Conservation (phyloP, 2,329 filamentous ascomycete genomes). For the Penicillium decumbens region DNA sequence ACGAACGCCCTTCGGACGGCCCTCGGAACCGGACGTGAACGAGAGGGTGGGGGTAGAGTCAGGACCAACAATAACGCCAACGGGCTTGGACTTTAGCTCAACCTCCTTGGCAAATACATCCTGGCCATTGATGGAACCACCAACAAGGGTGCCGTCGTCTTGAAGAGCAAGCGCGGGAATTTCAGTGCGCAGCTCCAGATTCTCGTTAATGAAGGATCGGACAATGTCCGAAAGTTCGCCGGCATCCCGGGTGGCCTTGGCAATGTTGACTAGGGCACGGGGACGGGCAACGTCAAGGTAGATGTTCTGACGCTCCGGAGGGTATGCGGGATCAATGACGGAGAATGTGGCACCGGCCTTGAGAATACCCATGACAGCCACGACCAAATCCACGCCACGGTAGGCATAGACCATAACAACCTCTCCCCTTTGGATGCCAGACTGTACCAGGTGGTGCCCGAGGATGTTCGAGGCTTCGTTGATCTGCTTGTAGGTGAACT, state of each 20-base stretch:
- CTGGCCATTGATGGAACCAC: slow-evolving; percentile 60
- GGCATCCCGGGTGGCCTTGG: slow-evolving; percentile 64
- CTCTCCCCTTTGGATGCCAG: slow-evolving; percentile 71
- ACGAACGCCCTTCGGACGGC: slow-evolving; percentile 77
- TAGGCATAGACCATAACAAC: slow-evolving; percentile 92
- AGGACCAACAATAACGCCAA: slow-evolving; percentile 75
- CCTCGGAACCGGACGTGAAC: slow-evolving; percentile 70
- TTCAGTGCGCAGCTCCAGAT: slow-evolving; percentile 66
- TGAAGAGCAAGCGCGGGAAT: slow-evolving; percentile 68
- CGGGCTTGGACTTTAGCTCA: slow-evolving; percentile 52
- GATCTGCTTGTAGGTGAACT: slow-evolving; percentile 82
- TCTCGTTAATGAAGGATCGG: slow-evolving; percentile 64
- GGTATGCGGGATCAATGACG: slow-evolving; percentile 74
- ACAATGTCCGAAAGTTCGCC: slow-evolving; percentile 59
- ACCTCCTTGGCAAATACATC: slow-evolving; percentile 62
- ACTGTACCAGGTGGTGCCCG: slow-evolving; percentile 70
- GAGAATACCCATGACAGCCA: slow-evolving; percentile 73
- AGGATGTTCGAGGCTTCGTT: slow-evolving; percentile 76
- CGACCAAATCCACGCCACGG: slow-evolving; percentile 71
- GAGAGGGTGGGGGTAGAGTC: slow-evolving; percentile 74
- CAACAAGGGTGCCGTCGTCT: slow-evolving; percentile 67
- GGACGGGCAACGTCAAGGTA: slow-evolving; percentile 77
- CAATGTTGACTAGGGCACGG: slow-evolving; percentile 66
- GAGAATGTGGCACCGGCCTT: slow-evolving; percentile 58
- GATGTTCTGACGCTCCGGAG: slow-evolving; percentile 73